These are phyloP conservation scores for Pseudogymnoascus sp. DNA, from an alignment of 2,329 filamentous ascomycete genomes.

Conservation along the genomic window DNA sequence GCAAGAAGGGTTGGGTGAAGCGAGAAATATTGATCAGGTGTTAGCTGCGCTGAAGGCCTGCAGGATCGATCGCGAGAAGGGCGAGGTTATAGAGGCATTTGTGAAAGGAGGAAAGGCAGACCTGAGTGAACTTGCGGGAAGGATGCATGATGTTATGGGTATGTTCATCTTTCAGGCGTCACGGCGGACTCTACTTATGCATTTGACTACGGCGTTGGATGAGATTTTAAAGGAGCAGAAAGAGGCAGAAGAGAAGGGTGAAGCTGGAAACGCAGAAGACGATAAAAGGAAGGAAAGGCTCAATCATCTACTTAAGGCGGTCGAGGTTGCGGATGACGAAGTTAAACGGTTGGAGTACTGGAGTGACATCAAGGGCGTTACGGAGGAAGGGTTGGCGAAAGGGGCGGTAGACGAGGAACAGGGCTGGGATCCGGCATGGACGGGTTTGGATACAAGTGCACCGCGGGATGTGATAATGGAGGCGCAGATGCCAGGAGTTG, in stretches of 20 bases:
- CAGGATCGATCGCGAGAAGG: slow-evolving; percentile 83
- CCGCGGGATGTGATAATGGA: slow-evolving; percentile 25
- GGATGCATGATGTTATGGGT: slow-evolving; percentile 79
- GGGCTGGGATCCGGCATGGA: slow-evolving; percentile 26
- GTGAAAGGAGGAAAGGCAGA: slow-evolving; percentile 69
- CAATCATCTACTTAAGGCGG: slow-evolving; percentile 62
- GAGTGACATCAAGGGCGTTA: slow-evolving; percentile 70
- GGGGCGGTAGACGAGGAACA: slow-evolving; percentile 24
- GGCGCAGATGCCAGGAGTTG: slow-evolving; percentile 18
- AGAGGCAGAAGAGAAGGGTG: slow-evolving; percentile 22
- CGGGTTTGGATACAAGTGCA: slow-evolving; percentile 25
- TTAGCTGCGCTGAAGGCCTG: slow-evolving; percentile 58
- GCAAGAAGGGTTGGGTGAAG: slow-evolving; percentile 44
- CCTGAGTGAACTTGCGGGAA: slow-evolving; percentile 61
- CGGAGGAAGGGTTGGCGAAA: slow-evolving; percentile 36
- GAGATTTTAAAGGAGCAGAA: slow-evolving; percentile 42
- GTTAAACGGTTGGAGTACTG: slow-evolving; percentile 78
- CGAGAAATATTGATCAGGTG: slow-evolving; percentile 49
- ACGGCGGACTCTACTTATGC: slow-evolving; percentile 63
- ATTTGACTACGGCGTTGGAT: slow-evolving; percentile 57
- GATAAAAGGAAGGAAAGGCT: slow-evolving; percentile 37
- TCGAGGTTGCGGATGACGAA: slow-evolving; percentile 69
- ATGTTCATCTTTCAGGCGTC: slow-evolving; percentile 86
- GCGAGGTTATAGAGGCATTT: slow-evolving; percentile 74
- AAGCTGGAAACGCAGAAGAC: slow-evolving; percentile 29